These are phyloP conservation scores for Fusarium neocosmosporiellum DNA, from an alignment of 2,329 filamentous ascomycete genomes.

Conservation along the genomic window DNA sequence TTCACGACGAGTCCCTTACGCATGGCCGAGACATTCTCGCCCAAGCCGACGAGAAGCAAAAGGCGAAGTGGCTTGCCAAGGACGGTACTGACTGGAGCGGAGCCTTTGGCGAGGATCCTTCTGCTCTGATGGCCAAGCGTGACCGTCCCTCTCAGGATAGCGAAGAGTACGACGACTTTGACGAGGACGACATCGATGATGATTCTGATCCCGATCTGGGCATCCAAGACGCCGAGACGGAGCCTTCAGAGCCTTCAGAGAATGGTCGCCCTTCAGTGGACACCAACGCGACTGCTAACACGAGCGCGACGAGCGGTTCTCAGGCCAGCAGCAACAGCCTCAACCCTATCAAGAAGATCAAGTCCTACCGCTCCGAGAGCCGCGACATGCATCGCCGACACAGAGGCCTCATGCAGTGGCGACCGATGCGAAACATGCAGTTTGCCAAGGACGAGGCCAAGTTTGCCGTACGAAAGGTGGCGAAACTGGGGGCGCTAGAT, in stretches of 20 bases:
- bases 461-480: conserved; percentile 80
- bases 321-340: conserved; percentile 53
- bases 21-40: conserved; percentile 85
- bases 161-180: conserved; percentile 55
- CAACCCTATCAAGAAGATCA: conserved; percentile 68
- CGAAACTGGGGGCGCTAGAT: conserved; percentile 79
- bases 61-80: conserved; percentile 80
- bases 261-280: conserved; percentile 53
- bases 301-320: conserved; percentile 46
- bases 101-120: conserved; percentile 84
- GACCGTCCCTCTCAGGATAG: conserved; percentile 46
- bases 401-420: conserved; percentile 94
- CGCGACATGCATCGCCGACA: conserved; percentile 86
- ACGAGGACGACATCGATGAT: conserved; percentile 44
- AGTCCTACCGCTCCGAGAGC: conserved; percentile 74
- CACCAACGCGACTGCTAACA: conserved; percentile 50
- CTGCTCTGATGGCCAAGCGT: conserved; percentile 54
- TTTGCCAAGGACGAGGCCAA: conserved; percentile 92
- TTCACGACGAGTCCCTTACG: conserved; percentile 85
- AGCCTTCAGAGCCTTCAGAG: conserved; percentile 43
- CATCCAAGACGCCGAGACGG: conserved; percentile 64
- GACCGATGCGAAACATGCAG: conserved; percentile 83
- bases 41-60: conserved; percentile 76
- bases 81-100: conserved; percentile 88
- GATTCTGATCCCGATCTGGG: conserved; percentile 65